These are phyloP conservation scores for Diaporthe citrichinensis DNA, from an alignment of 2,329 filamentous ascomycete genomes.

Conservation along the genomic window DNA sequence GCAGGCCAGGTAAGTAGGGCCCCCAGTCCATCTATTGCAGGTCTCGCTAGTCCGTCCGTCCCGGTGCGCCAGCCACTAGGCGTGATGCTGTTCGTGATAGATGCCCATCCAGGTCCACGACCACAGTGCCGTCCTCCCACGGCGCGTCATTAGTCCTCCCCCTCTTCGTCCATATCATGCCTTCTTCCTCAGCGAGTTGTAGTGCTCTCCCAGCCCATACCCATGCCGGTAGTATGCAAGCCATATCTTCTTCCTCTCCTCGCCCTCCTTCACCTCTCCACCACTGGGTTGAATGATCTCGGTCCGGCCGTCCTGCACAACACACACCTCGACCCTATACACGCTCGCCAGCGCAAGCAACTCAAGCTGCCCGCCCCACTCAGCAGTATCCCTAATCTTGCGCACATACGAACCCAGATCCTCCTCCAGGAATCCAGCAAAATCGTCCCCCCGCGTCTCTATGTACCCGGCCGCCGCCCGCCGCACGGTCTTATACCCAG, in stretches of 20 bases:
- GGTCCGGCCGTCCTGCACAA: constrained; percentile 86
- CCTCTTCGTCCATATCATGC: constrained; percentile 27
- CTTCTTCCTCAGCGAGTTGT: constrained; percentile 83
- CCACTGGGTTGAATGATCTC: constrained; percentile 76
- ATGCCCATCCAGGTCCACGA: background rate
- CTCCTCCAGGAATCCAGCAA: constrained; percentile 89
- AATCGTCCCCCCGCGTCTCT: constrained; percentile 79
- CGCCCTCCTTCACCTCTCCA: constrained; percentile 54
- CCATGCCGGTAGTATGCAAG: constrained; percentile 95
- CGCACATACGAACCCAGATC: constrained; percentile 78
- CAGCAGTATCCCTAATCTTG: constrained; percentile 87
- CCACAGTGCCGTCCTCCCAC: background rate
- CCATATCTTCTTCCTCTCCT: constrained; percentile 78
- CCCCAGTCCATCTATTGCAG: background rate
- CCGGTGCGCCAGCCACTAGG: background rate
- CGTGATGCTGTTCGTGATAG: background rate
- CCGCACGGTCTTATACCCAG: constrained; percentile 77
- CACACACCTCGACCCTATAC: constrained; percentile 85
- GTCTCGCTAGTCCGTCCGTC: background rate
- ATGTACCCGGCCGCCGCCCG: constrained; percentile 85
- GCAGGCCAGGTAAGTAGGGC: background rate
- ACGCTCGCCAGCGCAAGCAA: constrained; percentile 85
- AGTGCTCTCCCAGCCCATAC: constrained; percentile 96
- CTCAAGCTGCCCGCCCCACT: constrained; percentile 97
- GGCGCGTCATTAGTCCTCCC: constrained; percentile 1